Base-by-base conservation (phyloP, 2,329 filamentous ascomycete species). In the Alternaria brassicicola region DNA sequence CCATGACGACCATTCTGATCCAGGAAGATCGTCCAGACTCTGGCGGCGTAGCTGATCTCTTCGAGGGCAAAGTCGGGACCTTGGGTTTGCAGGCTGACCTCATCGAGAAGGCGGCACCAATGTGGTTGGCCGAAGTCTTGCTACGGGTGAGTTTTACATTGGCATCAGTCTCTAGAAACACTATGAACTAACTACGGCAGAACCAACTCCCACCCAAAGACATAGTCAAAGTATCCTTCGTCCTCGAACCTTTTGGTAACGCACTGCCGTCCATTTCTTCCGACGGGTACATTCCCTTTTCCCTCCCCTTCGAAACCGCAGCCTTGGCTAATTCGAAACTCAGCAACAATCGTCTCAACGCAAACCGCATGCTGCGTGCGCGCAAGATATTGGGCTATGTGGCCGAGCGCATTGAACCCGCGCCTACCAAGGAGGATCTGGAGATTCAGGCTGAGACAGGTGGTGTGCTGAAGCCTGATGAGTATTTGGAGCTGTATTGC, bases 301-400 rank as follows among this genome's bases (percentile, higher is more conserved):
- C 69, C 50, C 58, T 67, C 42, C 63, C 63, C 42, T 57, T 65
- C 55, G 64, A 74, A 35, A 68, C 62, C 61, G 61, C 70, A 35
- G 61, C 65, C 13, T 56, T 55, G 41, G 66, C 68, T 72, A 70
- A 71, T 65, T 47, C 68, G 52, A 58, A 61, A 46, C 61, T 61
- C 62, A 86, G 89, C 51, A 96, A 94, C 76, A 94, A 93, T 65
- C 89, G 95, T 23, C 84, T 99, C 50, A 99, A 98, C 75, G 95
- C 95, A 10, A 99, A 98, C 73, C 87, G 94, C 54, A 98, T 99
- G 95, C 83, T 99, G 49, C 87, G 95, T 45, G 92, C 96, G 3
- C 94, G 92, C 80, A 99, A 99, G 82, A 95, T 99, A 21, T 80
- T 98, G 57, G 87, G 88, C 0, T 99, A 99, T 70, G 87, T 99